phyloP scores from a whole-genome alignment of 352 stramenopile species.

The Pilasporangium apinafurcum region DNA sequence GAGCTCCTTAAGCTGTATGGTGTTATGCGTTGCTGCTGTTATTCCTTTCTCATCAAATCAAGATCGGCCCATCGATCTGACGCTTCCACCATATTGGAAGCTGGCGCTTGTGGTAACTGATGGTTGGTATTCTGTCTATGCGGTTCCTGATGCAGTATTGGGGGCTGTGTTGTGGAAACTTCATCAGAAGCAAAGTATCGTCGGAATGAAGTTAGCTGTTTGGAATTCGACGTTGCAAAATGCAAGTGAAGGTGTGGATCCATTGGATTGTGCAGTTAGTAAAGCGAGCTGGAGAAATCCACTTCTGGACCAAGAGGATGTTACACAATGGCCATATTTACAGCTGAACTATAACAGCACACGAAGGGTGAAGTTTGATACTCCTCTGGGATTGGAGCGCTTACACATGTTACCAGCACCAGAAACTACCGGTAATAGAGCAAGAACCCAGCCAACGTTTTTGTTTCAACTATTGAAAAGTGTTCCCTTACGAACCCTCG shows the following conservation, averaged over 20 bases:
- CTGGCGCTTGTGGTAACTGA: slow-evolving; percentile 61
- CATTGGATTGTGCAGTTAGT: slow-evolving; percentile 51
- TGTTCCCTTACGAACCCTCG: slow-evolving; percentile 49
- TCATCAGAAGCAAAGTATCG: slow-evolving; percentile 22
- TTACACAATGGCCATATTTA: slow-evolving; percentile 47
- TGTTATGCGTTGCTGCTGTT: slow-evolving; percentile 53
- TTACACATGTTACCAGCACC: slow-evolving; percentile 6
- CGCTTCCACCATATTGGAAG: slow-evolving; percentile 45
- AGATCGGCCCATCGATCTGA: slow-evolving; percentile 21
- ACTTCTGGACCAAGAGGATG: slow-evolving; percentile 41
- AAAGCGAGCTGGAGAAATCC: slow-evolving; percentile 35
- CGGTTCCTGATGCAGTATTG: slow-evolving; percentile 36
- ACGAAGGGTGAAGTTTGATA: slow-evolving; percentile 30
- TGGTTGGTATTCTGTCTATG: slow-evolving; percentile 68
- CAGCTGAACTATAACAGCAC: slow-evolving; percentile 68
- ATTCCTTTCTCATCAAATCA: slow-evolving; percentile 24
- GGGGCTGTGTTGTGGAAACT: slow-evolving; percentile 38
- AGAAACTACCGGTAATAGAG: too few relatives aligned
- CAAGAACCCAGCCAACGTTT: too few relatives aligned
- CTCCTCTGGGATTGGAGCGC: slow-evolving; percentile 43
- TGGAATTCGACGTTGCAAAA: slow-evolving; percentile 70
- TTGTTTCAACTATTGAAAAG: slow-evolving; percentile 60
- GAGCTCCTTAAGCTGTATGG: slow-evolving; percentile 56
- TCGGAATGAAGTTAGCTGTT: slow-evolving; percentile 56
- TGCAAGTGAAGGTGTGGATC: slow-evolving; percentile 53